Evolutionary conservation across 176 grass and related monocot genomes (phyloP), one percentile per base, ranked within the genome.

Genomic region (Panicum miliaceum): DNA sequence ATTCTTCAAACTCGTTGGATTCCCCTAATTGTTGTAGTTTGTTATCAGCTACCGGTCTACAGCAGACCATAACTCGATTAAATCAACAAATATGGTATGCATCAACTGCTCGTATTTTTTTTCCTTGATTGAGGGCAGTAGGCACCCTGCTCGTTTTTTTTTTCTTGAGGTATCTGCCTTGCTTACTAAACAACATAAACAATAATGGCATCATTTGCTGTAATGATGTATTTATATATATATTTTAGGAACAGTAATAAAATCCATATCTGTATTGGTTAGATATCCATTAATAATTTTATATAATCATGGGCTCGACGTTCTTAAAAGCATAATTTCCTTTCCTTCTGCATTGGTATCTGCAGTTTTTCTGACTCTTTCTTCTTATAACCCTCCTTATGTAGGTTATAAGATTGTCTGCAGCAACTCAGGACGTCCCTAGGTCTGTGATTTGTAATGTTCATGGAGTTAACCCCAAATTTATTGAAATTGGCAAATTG

Each of bases 391-490:
- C 22, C 13, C n/a, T 70, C n/a, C 35, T 87, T 72, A 57, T 89
- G 62, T 64, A 99, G 96, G 91, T 99, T 77, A 87, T 99, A 83
- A 94, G 96, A 90, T 90, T 99, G 68, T 96, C 93, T 9, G 96
- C 87, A 32, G 96, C 96, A 78, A 96, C 93, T 81, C 96, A 96
- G 88, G 93, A 99, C 43, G 87, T 99, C 22, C 89, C 87, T 4
- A 96, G 93, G 83, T 99, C 96, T 18, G 83, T 96, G 40, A 84
- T 99, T 61, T 99, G 91, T 83, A 99, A 99, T 75, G 93, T 99
- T 65, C 96, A 99, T 78, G 91, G 96, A 88, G 93, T 99, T 51
- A 96, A 99, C 84, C 93, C 96, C n/a, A 99, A 87, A 74, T 99
- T 99, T 65, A 87, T 96, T 22, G 89, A 96, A 80, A 86, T 96